These are phyloP conservation scores for Thalassiosira mediterranea DNA, from an alignment of 352 stramenopile species.

Conservation along the genomic window DNA sequence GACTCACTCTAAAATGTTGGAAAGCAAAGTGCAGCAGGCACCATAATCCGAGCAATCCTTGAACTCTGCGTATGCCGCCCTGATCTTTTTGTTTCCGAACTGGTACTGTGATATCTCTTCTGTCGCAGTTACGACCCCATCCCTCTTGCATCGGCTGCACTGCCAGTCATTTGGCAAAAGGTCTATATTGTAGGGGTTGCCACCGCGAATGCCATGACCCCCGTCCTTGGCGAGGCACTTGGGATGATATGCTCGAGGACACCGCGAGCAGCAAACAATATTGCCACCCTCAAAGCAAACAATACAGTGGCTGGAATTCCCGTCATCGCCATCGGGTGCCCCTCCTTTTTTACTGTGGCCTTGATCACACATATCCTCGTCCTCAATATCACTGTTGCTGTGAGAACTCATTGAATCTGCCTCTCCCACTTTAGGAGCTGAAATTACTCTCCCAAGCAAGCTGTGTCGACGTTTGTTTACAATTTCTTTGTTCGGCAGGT, in stretches of 20 bases:
- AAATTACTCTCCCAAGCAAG: neutral
- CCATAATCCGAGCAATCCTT: conserved; percentile 36
- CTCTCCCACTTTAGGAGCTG: neutral
- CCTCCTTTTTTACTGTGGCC: neutral
- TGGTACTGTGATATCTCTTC: conserved; percentile 41
- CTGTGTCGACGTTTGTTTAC: neutral
- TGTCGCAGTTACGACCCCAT: conserved; percentile 13
- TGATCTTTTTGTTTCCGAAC: conserved; percentile 43
- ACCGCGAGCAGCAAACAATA: conserved; percentile 45
- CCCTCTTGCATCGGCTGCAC: conserved; percentile 46
- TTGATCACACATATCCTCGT: conserved; percentile 5
- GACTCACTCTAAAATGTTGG: conserved; percentile 19
- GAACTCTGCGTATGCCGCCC: conserved; percentile 40
- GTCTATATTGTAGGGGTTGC: conserved; percentile 7
- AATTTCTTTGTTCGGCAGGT: too few relatives aligned
- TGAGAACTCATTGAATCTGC: neutral
- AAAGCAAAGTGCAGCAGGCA: conserved; percentile 26
- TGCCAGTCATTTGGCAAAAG: conserved; percentile 39
- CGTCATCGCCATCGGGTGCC: conserved; percentile 26
- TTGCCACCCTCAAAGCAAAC: conserved; percentile 40
- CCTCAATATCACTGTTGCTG: neutral
- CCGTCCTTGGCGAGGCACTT: conserved; percentile 44
- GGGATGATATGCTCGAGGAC: conserved; percentile 42
- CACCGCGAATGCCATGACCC: neutral
- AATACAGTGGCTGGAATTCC: conserved; percentile 53